Conservation (phyloP, 1,284 basidiomycete species). For the Leccinum huronense region DNA sequence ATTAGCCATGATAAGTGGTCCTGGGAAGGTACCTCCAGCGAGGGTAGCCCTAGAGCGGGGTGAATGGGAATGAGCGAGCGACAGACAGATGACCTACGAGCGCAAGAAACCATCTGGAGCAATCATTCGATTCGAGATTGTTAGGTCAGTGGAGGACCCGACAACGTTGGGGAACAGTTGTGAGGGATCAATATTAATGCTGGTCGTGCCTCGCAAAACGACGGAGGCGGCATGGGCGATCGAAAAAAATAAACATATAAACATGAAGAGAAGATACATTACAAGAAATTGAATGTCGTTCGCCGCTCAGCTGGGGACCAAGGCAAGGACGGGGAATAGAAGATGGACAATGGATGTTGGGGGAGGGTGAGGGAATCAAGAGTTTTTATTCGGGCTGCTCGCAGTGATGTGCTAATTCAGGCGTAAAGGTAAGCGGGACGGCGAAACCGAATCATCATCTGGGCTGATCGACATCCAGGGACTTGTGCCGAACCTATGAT, state of each 20-base stretch:
- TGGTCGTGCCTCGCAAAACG: neutral
- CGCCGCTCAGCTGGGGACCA: neutral
- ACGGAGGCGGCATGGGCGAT: neutral
- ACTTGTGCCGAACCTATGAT: neutral
- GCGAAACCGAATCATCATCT: neutral
- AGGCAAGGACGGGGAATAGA: neutral
- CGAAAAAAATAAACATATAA: neutral
- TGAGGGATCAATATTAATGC: neutral
- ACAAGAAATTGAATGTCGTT: neutral
- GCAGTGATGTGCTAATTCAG: neutral
- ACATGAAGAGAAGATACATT: neutral
- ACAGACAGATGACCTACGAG: neutral
- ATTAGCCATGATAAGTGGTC: neutral
- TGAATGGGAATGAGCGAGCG: neutral
- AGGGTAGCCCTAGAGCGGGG: neutral
- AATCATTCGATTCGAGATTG: neutral
- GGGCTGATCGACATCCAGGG: neutral
- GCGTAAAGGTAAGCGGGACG: neutral
- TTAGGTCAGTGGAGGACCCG: neutral
- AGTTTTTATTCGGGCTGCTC: neutral
- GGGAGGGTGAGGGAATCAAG: neutral
- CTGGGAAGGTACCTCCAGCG: neutral
- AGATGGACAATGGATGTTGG: neutral
- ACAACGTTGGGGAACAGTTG: neutral
- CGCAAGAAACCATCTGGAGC: neutral